Conservation (phyloP, 2,329 filamentous ascomycete genomes). For the Lecanicillium sp. region DNA sequence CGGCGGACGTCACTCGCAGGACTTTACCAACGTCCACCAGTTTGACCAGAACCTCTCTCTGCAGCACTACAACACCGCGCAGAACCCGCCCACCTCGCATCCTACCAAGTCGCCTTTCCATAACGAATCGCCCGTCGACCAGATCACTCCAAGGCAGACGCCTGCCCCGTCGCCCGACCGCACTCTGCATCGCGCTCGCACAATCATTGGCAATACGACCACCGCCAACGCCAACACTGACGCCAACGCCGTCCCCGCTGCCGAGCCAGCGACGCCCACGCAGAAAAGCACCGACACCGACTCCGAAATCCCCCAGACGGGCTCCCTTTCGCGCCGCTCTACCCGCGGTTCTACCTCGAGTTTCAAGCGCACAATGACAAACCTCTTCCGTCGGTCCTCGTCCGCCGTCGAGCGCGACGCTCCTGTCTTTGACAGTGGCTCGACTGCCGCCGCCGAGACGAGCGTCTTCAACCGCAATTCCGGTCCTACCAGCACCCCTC, state of each 20-base stretch:
- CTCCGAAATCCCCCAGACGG: constrained; percentile 15
- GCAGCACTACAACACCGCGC: constrained; percentile 10
- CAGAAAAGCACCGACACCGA: not conserved
- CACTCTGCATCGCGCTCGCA: constrained; percentile 5
- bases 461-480: constrained; percentile 24
- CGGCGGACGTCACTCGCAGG: constrained; percentile 46
- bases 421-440: constrained; percentile 18
- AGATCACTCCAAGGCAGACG: constrained; percentile 14
- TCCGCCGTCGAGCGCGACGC: constrained; percentile 25
- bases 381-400: constrained; percentile 40
- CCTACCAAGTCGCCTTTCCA: constrained; percentile 7
- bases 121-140: constrained; percentile 2
- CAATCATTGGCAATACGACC: constrained; percentile 8
- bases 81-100: constrained; percentile 8
- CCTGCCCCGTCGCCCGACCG: constrained; percentile 10
- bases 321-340: constrained; percentile 33
- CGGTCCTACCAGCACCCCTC: constrained; percentile 32
- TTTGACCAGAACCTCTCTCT: constrained; percentile 27
- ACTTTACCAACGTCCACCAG: constrained; percentile 41
- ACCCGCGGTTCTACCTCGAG: constrained; percentile 38
- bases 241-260: not conserved
- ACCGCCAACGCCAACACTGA: not conserved
- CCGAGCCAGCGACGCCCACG: constrained; percentile 1
- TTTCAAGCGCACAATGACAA: constrained; percentile 46
- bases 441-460: constrained; percentile 11